These are phyloP conservation scores for Neocucurbitaria cava DNA, from an alignment of 2,329 filamentous ascomycete genomes.

Conservation along the genomic window DNA sequence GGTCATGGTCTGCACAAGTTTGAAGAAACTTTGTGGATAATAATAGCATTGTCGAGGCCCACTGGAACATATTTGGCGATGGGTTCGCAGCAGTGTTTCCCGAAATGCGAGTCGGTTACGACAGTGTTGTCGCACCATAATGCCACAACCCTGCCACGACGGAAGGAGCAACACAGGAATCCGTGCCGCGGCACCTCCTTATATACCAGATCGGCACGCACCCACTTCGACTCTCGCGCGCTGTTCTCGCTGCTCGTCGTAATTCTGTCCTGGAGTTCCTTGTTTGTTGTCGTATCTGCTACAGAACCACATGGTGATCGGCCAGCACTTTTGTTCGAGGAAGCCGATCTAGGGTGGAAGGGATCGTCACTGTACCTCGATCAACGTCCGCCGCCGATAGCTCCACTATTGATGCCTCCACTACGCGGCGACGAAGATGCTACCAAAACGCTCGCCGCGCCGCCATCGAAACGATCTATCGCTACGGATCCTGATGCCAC, in stretches of 20 bases:
- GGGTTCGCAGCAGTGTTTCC: conserved; percentile 20
- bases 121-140: conserved; percentile 44
- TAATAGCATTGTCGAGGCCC: conserved; percentile 18
- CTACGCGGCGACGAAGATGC: conserved; percentile 32
- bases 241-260: conserved; percentile 36
- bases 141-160: conserved; percentile 22
- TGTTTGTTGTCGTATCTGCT: conserved; percentile 36
- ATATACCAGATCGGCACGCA: conserved; percentile 20
- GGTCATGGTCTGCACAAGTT: conserved; percentile 30
- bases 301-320: conserved; percentile 42
- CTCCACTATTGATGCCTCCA: conserved; percentile 45
- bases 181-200: conserved; percentile 23
- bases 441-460: conserved; percentile 26
- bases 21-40: conserved; percentile 18
- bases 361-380: conserved; percentile 41
- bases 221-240: conserved; percentile 13
- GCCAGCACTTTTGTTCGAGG: conserved; percentile 28
- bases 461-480: conserved; percentile 34
- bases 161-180: conserved; percentile 27
- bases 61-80: conserved; percentile 22
- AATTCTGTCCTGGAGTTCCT: conserved; percentile 33
- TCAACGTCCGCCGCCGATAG: conserved; percentile 35
- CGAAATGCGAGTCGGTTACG: conserved; percentile 31
- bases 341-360: conserved; percentile 38
- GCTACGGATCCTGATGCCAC: conserved; percentile 29